phyloP scores from a whole-genome alignment of 768 basidiomycete genomes.

The Tricholoma bakamatsutake region DNA sequence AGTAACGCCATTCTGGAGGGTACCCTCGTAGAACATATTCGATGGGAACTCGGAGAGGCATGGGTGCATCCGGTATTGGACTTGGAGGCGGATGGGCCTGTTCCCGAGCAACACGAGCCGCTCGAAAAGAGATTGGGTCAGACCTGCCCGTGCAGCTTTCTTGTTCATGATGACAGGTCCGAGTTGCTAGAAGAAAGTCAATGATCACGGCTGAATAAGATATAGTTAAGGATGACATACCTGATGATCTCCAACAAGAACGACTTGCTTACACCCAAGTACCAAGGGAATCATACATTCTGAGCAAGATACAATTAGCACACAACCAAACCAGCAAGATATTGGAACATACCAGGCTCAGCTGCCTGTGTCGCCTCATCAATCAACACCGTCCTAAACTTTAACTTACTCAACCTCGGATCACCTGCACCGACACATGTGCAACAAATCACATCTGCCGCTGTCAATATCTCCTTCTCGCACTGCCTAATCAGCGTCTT shows the following conservation, averaged over 20 bases:
- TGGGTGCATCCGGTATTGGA: conserved; percentile 99
- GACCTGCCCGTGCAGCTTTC: conserved; percentile 97
- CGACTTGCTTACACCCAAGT: conserved; percentile 97
- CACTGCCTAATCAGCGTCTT: conserved; percentile 92
- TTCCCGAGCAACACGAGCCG: conserved; percentile 93
- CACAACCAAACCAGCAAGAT: conserved; percentile 2
- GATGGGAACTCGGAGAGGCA: conserved; percentile 98
- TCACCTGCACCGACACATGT: conserved; percentile 98
- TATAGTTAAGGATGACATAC: conserved; percentile 21
- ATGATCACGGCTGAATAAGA: not conserved
- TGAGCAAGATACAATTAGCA: conserved; percentile 26
- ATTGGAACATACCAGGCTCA: conserved; percentile 68
- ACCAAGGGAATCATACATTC: conserved; percentile 99
- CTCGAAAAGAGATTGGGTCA: conserved; percentile 97
- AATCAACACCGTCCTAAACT: conserved; percentile 97
- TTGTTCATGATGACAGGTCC: conserved; percentile 99
- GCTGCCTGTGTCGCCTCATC: conserved; percentile 99
- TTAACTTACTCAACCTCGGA: conserved; percentile 91
- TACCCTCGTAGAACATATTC: conserved; percentile 99
- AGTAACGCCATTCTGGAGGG: conserved; percentile 97
- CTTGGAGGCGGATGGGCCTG: conserved; percentile 95
- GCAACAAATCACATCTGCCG: conserved; percentile 97
- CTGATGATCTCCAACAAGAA: conserved; percentile 94
- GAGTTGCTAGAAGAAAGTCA: conserved; percentile 55
- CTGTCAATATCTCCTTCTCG: conserved; percentile 94